Base-by-base conservation (phyloP, 805 yeast species). In the Kluyveromyces wickerhamii region DNA sequence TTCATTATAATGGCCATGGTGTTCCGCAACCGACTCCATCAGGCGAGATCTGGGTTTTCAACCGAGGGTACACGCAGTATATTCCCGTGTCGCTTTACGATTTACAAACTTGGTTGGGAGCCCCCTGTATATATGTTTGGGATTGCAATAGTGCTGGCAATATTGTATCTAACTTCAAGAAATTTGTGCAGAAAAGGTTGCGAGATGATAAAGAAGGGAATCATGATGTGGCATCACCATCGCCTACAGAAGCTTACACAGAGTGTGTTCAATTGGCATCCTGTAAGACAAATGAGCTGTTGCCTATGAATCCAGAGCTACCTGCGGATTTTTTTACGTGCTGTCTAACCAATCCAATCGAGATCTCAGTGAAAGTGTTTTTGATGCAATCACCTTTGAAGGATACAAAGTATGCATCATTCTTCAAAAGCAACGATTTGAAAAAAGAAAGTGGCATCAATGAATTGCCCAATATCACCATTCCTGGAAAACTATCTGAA, bases 1-100 rank as follows among this genome's bases (percentile, higher is more conserved):
- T 92, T 57, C 97, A 92, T 56, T 92, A 92, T 57, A 92, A 92
- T 49, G 98, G 98, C 5, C 98, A 92, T 54, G 98, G 98, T 16
- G 98, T 92, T 2, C 98, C 98, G 0, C 86, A 86, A 49, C 97
- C 98, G 0, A 92, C 98, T 0, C 77, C 86, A 22, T 76, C 88
- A 29, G 98, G 98, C 16, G 98, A 92, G 53, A 85, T 92, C 18
- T 92, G 98, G 98, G 97, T 92, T 8, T 92, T 92, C 64, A 92
- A 92, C 58, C 67, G 96, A 45, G 95, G 95, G 1, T 92, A 88
- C 56, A 92, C 98, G 1, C 98, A 92, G 61, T 92, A 92, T 56
- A 92, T 92, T 39, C 98, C 98, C 1, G 92, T 92, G 2, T 84
- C 95, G 7, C 62, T 92, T n/a, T 87, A 84, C 57, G 98, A 92